These are phyloP conservation scores for Solanum lycopersicoides DNA, from an alignment of 257 asterid genomes.

Conservation along the genomic window DNA sequence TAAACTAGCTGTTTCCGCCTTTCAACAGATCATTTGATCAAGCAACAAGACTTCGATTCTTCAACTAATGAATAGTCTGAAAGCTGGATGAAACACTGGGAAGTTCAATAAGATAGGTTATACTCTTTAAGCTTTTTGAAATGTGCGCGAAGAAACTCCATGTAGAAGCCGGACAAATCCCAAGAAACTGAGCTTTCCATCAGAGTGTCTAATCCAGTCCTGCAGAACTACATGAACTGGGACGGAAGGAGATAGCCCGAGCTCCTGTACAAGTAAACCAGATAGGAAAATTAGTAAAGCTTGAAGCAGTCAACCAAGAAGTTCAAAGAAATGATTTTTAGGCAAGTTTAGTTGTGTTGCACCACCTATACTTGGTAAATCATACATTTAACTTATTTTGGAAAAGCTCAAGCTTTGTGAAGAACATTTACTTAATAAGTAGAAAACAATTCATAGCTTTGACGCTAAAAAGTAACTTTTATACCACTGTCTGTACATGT, in stretches of 20 bases:
- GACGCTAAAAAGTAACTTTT: background rate
- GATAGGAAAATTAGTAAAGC: background rate
- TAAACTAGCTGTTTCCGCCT: background rate
- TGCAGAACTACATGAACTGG: slow-evolving; percentile 88
- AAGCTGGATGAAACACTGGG: background rate
- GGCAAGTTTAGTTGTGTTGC: background rate
- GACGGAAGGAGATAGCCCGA: slow-evolving; percentile 78
- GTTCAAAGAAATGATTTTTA: background rate
- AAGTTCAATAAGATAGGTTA: background rate
- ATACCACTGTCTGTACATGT: background rate
- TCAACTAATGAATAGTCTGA: background rate
- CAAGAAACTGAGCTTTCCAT: slow-evolving; percentile 90
- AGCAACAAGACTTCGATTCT: background rate
- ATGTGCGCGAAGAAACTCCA: slow-evolving; percentile 62
- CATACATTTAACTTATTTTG: background rate
- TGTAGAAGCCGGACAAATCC: slow-evolving; percentile 87
- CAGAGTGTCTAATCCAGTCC: slow-evolving; percentile 90
- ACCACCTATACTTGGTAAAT: background rate
- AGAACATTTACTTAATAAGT: background rate
- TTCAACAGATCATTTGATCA: background rate
- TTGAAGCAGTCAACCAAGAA: background rate
- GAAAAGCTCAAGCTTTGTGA: background rate
- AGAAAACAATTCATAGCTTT: background rate
- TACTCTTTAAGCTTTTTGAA: slow-evolving; percentile 49
- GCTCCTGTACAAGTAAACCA: slow-evolving; percentile 40